Percentiles rank a stretch among this genome's conserved stretches.
These are phyloP conservation scores for Quercus berberidifolia DNA, from an alignment of 306 rosid species.

Conservation along the genomic window DNA sequence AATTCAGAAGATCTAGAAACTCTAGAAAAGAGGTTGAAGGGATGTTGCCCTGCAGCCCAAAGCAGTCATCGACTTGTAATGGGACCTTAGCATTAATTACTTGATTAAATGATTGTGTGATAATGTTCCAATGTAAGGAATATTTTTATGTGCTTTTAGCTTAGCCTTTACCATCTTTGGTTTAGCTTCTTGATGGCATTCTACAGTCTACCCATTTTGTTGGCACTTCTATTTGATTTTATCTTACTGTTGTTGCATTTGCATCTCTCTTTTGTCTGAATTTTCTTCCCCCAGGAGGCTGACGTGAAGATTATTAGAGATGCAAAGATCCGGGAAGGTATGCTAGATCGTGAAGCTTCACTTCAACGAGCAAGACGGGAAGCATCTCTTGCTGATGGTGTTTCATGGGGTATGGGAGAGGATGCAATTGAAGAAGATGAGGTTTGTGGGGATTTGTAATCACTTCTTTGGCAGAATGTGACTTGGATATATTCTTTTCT, in stretches of 20 bases:
- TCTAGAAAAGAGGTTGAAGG: too few species aligned
- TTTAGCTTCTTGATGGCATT: not conserved
- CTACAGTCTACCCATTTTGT: not conserved
- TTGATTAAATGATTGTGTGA: not conserved
- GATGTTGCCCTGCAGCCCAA: too few species aligned
- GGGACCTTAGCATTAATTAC: too few species aligned
- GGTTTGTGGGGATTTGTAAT: slow-evolving; percentile 43
- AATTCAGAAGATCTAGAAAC: too few species aligned
- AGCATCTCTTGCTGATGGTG: slow-evolving; percentile 80
- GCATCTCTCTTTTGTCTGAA: not conserved
- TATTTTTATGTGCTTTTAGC: not conserved
- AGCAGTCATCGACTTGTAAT: too few species aligned
- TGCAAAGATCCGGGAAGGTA: slow-evolving; percentile 56
- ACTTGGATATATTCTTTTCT: slow-evolving; percentile 3
- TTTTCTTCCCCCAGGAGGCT: slow-evolving; percentile 50
- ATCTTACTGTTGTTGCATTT: slow-evolving; percentile 5
- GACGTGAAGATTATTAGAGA: slow-evolving; percentile 50
- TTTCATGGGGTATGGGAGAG: slow-evolving; percentile 98
- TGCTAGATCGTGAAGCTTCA: slow-evolving; percentile 84
- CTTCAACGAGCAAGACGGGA: slow-evolving; percentile 77
- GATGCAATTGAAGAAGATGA: slow-evolving; percentile 95
- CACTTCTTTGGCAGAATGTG: not conserved
- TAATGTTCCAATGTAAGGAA: not conserved
- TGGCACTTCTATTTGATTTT: not conserved
- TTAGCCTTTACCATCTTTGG: not conserved